Evolutionary conservation across 306 rosid genomes (phyloP), one percentile per base, ranked within the genome.

Genomic region (Prunus davidiana): DNA sequence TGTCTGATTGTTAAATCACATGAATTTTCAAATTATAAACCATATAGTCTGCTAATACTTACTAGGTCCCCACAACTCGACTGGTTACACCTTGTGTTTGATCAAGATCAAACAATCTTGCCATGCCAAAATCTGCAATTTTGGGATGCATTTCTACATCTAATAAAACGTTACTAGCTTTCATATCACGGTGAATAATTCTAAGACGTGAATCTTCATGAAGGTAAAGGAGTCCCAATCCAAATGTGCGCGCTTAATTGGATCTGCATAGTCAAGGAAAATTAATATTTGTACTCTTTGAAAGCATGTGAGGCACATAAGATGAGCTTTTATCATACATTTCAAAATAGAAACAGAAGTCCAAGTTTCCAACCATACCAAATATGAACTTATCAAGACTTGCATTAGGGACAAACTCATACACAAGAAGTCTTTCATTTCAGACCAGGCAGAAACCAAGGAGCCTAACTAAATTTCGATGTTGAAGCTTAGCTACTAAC

Each of bases 381-480:
- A 73, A 73, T 43, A 73, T 43, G 68, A 73, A 73, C 2, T 73
- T 67, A 73, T 73, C 68, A 2, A 73, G 77, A 46, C 76, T 73
- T 43, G 77, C 68, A 25, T 73, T 58, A 15, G 57, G 67, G 25
- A 73, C 68, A 60, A 61, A 25, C 55, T 72, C 76, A 55, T 72
- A 72, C 12, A 72, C 64, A 72, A 72, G 76, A 72, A 72, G 76
- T 45, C 65, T 55, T 12, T 71, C 76, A 13, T 71, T 71, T 71
- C 76, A 65, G 55, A 55, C 76, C 7, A 71, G 8, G 16, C 52
- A 32, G 52, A 72, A 72, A 32, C 76, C 76, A 20, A 72, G 65
- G 76, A 72, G 76, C 52, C 46, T 72, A 55, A 72, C 76, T 45
- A 55, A 55, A 56, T 72, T 72, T 12, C 76, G 64, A 2, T 72